These are phyloP conservation scores for Suillus discolor DNA, from an alignment of 768 basidiomycete species.

Conservation along the genomic window DNA sequence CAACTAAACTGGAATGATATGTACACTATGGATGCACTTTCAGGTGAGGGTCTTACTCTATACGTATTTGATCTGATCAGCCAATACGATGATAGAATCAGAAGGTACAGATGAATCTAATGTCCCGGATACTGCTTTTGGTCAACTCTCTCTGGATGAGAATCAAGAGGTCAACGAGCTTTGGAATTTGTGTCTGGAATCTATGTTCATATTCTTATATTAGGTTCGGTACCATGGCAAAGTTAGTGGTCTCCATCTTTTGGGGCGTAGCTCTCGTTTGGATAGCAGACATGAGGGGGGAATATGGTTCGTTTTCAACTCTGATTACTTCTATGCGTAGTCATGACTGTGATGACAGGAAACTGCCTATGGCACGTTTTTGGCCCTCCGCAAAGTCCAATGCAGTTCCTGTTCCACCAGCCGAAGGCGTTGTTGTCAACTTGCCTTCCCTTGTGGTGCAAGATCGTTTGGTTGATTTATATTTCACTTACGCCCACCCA, in stretches of 20 bases:
- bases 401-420: slow-evolving; percentile 39
- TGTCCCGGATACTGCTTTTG: slow-evolving; percentile 59
- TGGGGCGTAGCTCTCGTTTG: slow-evolving; percentile 65
- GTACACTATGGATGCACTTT: slow-evolving; percentile 55
- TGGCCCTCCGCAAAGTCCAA: slow-evolving; percentile 64
- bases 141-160: slow-evolving; percentile 74
- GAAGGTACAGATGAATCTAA: slow-evolving; percentile 41
- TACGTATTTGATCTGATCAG: slow-evolving; percentile 19
- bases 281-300: slow-evolving; percentile 72
- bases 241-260: slow-evolving; percentile 72
- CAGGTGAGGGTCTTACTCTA: slow-evolving; percentile 25
- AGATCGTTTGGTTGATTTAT: slow-evolving; percentile 69
- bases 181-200: neutral
- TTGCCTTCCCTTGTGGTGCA: slow-evolving; percentile 68
- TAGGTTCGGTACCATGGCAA: slow-evolving; percentile 86
- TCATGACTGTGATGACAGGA: slow-evolving; percentile 42
- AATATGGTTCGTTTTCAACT: slow-evolving; percentile 51
- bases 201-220: slow-evolving; percentile 5
- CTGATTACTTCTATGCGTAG: slow-evolving; percentile 15
- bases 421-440: slow-evolving; percentile 45
- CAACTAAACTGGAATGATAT: slow-evolving; percentile 58
- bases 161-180: slow-evolving; percentile 63
- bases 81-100: slow-evolving; percentile 31
- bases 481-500: slow-evolving; percentile 85
- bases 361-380: slow-evolving; percentile 71